Conservation (phyloP, 2,329 filamentous ascomycete genomes). For the Fusarium tjaetaba region DNA sequence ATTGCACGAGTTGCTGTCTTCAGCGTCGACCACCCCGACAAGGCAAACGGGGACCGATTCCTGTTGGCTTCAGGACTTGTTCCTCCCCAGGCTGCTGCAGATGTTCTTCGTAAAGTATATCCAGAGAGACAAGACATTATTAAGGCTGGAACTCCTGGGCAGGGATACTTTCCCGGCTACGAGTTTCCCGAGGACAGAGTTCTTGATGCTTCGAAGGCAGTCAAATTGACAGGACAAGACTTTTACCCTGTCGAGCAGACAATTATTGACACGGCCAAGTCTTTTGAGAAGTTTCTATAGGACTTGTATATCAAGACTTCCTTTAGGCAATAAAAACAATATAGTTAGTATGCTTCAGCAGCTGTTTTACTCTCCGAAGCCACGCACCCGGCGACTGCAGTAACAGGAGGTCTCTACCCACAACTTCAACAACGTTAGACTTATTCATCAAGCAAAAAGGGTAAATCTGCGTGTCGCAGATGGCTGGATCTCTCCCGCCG, state of each 20-base stretch:
- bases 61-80: constrained; percentile 31
- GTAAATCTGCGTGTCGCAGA: background rate
- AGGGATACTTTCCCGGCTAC: constrained; percentile 32
- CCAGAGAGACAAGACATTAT: constrained; percentile 33
- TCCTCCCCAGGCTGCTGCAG: constrained; percentile 36
- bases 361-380: background rate
- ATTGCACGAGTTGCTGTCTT: constrained; percentile 38
- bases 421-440: background rate
- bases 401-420: background rate
- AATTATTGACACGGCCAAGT: constrained; percentile 38
- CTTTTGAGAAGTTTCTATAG: constrained; percentile 35
- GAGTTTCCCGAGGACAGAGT: constrained; percentile 9
- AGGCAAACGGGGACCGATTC: constrained; percentile 35
- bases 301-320: background rate
- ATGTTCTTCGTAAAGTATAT: constrained; percentile 39
- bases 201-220: constrained; percentile 34
- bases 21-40: constrained; percentile 31
- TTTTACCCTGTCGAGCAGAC: constrained; percentile 32
- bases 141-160: constrained; percentile 32
- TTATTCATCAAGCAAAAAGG: background rate
- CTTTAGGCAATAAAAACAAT: background rate
- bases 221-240: constrained; percentile 29
- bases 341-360: background rate
- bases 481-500: constrained; percentile 1
- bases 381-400: background rate